Conservation (phyloP, 441 rosid species). For the Gossypium laxum region DNA sequence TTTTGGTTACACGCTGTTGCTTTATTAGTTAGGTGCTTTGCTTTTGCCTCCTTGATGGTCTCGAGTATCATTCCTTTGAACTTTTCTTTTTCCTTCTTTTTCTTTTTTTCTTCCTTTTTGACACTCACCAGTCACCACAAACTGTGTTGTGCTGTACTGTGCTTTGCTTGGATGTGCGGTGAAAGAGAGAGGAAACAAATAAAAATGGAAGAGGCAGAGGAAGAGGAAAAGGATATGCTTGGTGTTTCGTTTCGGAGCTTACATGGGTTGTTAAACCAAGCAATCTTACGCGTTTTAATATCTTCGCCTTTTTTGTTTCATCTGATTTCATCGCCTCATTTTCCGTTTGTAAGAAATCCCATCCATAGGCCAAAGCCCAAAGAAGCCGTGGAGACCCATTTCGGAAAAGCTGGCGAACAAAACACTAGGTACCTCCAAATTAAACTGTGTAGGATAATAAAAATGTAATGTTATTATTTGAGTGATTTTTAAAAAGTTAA, state of each 20-base stretch:
- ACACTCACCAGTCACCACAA: not conserved
- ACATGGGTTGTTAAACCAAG: not conserved
- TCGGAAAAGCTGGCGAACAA: not conserved
- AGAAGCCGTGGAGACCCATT: not conserved
- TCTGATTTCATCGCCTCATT: too few species aligned
- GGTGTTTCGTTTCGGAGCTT: not conserved
- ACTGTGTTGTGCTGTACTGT: not conserved
- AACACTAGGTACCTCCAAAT: too few species aligned
- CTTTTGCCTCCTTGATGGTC: constrained; percentile 23
- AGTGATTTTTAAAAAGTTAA: too few species aligned
- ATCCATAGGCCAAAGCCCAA: not conserved
- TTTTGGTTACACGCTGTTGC: not conserved
- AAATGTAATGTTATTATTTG: too few species aligned
- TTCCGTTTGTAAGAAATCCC: not conserved
- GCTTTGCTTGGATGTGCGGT: not conserved
- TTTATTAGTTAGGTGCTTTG: constrained; percentile 26
- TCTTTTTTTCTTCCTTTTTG: not conserved
- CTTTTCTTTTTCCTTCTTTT: not conserved
- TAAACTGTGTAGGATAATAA: too few species aligned
- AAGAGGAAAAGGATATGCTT: not conserved
- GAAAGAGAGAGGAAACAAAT: not conserved
- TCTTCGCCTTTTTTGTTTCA: not conserved
- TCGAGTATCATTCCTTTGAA: constrained; percentile 22
- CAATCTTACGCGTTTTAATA: not conserved
- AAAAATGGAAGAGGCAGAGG: not conserved